Evolutionary conservation across 495 filamentous ascomycete genomes (phyloP), one percentile per base, ranked within the genome.

Genomic region (Aspergillus bertholletiae): DNA sequence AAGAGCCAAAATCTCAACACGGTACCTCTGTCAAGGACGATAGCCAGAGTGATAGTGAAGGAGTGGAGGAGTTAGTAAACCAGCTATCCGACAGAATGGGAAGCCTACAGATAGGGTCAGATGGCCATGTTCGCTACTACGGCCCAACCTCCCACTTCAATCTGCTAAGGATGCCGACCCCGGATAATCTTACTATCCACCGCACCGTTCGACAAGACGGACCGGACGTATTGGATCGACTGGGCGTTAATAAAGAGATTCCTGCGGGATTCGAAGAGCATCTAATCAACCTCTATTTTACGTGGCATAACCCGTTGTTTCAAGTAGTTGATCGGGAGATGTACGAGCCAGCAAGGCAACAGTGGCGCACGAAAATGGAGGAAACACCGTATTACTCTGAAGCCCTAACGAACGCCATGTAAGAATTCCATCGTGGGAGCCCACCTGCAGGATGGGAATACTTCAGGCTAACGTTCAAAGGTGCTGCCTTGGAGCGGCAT

Each of bases 221-320:
- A 4, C 39, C 30, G 15, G 51, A 48, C 2, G n/a, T 52, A 7
- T 24, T 68, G 6, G 44, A 60, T 1, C 49, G 34, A 5, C 27
- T 54, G 11, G 58, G 58, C 1, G 13, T 67, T 9, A 50, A 60
- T n/a, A 50, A 32, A 24, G 48, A 61, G 11, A 50, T 66, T 6
- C 50, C 56, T 15, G 17, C 32, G 17, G 53, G 12, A 3, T 48
- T 73, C 5, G 66, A 73, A 44, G 45, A 64, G 7, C 73, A 73
- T 51, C 57, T 75, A 4, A 55, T 65, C 27, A 59, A 66, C 41
- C 59, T 75, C 0, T 75, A 66, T 39, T 74, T 75, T 43, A 46
- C 56, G 5, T 75, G 73, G 73, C 59, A 75, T 41, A 60, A 74
- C 49, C 70, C 73, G 3, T 53, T 49, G 8, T 55, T 69, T 21